Evolutionary conservation across 768 basidiomycete species (phyloP).

Genomic region (Pluteus cervinus): DNA sequence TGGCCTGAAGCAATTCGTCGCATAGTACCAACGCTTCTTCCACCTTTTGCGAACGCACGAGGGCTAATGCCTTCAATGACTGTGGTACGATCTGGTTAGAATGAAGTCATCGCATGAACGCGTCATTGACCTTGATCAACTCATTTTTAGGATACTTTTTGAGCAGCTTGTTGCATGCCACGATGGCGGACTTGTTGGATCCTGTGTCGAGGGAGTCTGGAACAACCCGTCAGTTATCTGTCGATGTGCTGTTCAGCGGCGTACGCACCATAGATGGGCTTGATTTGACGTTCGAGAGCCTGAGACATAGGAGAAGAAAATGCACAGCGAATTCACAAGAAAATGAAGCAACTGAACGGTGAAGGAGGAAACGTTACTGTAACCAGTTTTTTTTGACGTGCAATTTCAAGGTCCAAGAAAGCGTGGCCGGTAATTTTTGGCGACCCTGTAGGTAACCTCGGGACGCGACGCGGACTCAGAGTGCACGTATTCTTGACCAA

Average conservation of each 20-base stretch:
- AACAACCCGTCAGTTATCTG: constrained; percentile 2
- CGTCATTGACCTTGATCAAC: constrained; percentile 59
- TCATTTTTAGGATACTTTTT: constrained; percentile 78
- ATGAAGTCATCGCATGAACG: constrained; percentile 6
- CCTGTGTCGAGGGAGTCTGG: constrained; percentile 82
- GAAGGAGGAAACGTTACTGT: constrained; percentile 4
- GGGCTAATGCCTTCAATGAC: constrained; percentile 81
- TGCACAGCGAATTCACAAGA: background rate
- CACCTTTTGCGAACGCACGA: constrained; percentile 79
- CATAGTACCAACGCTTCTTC: constrained; percentile 76
- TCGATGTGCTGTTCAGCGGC: constrained; percentile 2
- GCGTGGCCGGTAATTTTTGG: constrained; percentile 10
- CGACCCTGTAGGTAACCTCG: constrained; percentile 7
- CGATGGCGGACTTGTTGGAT: constrained; percentile 81
- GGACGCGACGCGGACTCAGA: constrained; percentile 6
- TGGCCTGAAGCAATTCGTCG: constrained; percentile 71
- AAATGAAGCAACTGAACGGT: constrained; percentile 2
- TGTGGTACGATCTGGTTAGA: constrained; percentile 21
- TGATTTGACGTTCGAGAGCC: constrained; percentile 76
- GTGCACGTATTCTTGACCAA: constrained; percentile 4
- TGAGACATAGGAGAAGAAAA: constrained; percentile 42
- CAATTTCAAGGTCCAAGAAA: too few relatives aligned
- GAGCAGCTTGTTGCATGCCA: constrained; percentile 80
- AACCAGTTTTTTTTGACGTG: constrained; percentile 5
- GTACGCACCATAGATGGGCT: constrained; percentile 76